Base-by-base conservation (phyloP, 1,139 yeast genomes). In the Komagataea norvegica region DNA sequence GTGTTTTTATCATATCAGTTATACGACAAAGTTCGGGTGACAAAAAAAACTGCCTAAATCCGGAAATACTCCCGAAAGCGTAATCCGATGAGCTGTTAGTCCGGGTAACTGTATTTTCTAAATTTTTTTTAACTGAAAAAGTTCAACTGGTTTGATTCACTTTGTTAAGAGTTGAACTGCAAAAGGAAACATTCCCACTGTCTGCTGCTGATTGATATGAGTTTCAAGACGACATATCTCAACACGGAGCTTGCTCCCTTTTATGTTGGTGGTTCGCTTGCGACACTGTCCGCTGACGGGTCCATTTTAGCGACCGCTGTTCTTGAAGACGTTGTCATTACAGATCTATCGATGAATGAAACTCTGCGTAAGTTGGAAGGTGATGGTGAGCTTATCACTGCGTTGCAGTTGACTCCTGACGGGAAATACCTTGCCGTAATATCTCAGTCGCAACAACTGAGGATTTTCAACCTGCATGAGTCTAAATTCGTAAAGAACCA, bases 311-410 rank as follows among this genome's bases (percentile, higher is more conserved):
- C 94, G n/a, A 82, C 96, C 1, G 84, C 95, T 2, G 70, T 82
- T 17, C 45, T 67, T 28, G 96, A 86, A 52, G 87, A 83, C 51
- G 74, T 88, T 8, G 74, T 83, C 34, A 65, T 91, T 25, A 74
- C 93, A 26, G 72, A 86, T 51, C 61, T 85, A 37, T 51, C 55
- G 16, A 71, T 81, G 21, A 82, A 79, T 47, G 68, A 72, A 48
- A 62, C 75, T 23, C 43, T 83, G n/a, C 79, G 75, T 48, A 69
- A 65, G 34, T 63, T 91, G 29, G 83, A 79, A 43, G 96, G 96
- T 31, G 96, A 89, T 59, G 95, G 89, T 9, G 96, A 87, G 54
- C 59, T 72, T 29, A 67, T 89, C 40, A 87, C 97, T 1, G 79
- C 83, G 14, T 61, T 91, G 41, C 75, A 74, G 38, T 54, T 91